These are phyloP conservation scores for Blastobotrys arbuscula DNA, from an alignment of 1,139 yeast species.

Conservation along the genomic window DNA sequence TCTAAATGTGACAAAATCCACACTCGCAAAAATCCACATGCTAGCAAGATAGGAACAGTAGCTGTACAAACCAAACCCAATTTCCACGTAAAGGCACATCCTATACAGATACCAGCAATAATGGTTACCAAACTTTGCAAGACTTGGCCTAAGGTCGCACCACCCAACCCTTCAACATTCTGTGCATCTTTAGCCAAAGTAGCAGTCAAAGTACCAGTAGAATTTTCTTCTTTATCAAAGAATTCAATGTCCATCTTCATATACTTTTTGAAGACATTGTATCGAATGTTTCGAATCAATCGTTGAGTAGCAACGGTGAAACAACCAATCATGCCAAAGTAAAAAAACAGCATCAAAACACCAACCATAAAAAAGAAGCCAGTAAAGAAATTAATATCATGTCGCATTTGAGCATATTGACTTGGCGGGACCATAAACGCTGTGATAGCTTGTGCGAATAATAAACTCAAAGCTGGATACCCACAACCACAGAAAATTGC, in stretches of 20 bases:
- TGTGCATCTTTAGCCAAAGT: conserved; percentile 80
- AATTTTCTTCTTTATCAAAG: conserved; percentile 58
- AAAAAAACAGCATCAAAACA: conserved; percentile 31
- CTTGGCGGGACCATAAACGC: conserved; percentile 35
- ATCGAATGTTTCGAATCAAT: conserved; percentile 32
- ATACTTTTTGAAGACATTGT: conserved; percentile 31
- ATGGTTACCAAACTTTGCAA: conserved; percentile 69
- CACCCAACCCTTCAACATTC: conserved; percentile 77
- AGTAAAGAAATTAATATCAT: conserved; percentile 33
- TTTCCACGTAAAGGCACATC: conserved; percentile 64
- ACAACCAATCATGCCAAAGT: conserved; percentile 29
- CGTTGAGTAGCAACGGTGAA: conserved; percentile 29
- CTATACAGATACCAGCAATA: conserved; percentile 64
- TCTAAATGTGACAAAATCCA: conserved; percentile 71
- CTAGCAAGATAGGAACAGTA: conserved; percentile 59
- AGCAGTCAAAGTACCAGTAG: conserved; percentile 74
- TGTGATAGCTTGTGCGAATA: conserved; percentile 36
- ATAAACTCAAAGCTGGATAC: conserved; percentile 37
- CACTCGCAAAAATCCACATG: conserved; percentile 74
- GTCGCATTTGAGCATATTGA: conserved; percentile 31
- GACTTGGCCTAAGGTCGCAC: conserved; percentile 75
- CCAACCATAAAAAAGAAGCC: conserved; percentile 40
- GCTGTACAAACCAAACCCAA: conserved; percentile 57
- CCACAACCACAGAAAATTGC: conserved; percentile 37
- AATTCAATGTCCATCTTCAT: conserved; percentile 78